These are phyloP conservation scores for Elongisporangium senticosum DNA, from an alignment of 352 stramenopile genomes.

Conservation along the genomic window DNA sequence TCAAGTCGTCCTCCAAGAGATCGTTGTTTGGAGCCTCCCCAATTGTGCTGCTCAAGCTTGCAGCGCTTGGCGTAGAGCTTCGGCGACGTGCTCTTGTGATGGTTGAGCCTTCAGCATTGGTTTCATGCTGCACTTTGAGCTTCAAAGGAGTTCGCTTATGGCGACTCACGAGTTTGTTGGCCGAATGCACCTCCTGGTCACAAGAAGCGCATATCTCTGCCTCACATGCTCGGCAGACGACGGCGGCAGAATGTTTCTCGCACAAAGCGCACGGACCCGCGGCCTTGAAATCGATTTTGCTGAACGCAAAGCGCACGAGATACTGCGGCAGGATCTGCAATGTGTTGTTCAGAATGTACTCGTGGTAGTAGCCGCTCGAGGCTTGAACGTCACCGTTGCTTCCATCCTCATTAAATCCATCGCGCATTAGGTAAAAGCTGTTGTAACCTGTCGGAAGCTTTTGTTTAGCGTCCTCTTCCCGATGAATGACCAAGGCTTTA, in stretches of 20 bases:
- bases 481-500: slow-evolving; percentile 38
- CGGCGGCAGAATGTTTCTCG: slow-evolving; percentile 39
- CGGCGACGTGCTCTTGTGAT: slow-evolving; percentile 22
- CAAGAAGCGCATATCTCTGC: slow-evolving; percentile 59
- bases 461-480: slow-evolving; percentile 35
- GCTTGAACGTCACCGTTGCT: neutral
- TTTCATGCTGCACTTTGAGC: slow-evolving; percentile 2
- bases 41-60: slow-evolving; percentile 5
- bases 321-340: slow-evolving; percentile 66
- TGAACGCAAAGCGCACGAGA: slow-evolving; percentile 59
- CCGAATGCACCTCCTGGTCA: slow-evolving; percentile 67
- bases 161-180: slow-evolving; percentile 74
- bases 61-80: slow-evolving; percentile 25
- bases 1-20: slow-evolving; percentile 18
- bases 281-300: slow-evolving; percentile 19
- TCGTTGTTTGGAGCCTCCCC: slow-evolving; percentile 5
- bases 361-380: slow-evolving; percentile 41
- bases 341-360: slow-evolving; percentile 67
- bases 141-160: slow-evolving; percentile 48
- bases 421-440: slow-evolving; percentile 55
- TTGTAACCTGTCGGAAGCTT: slow-evolving; percentile 56
- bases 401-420: slow-evolving; percentile 1
- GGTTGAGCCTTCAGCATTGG: slow-evolving; percentile 11
- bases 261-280: slow-evolving; percentile 47
- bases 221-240: slow-evolving; percentile 60